Percentiles rank a stretch among this genome's conserved stretches.
These are phyloP conservation scores for Nannizziopsis arthrosporioides DNA, from an alignment of 2,329 filamentous ascomycete species.

Conservation along the genomic window DNA sequence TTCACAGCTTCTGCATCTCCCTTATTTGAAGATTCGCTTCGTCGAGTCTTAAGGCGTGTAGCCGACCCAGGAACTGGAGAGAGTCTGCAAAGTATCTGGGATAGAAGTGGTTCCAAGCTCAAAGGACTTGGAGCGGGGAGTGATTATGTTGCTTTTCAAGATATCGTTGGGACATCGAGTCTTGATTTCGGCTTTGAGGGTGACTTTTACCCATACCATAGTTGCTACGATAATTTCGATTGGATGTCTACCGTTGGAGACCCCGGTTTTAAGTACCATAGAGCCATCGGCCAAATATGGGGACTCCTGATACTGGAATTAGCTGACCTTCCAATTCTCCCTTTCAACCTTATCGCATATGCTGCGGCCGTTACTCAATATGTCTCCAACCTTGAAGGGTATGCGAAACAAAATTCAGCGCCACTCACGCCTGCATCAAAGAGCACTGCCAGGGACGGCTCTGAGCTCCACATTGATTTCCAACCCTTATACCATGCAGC, in stretches of 20 bases:
- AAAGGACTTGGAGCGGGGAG: constrained; percentile 61
- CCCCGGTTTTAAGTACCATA: constrained; percentile 71
- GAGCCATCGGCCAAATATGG: constrained; percentile 64
- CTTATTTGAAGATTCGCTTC: constrained; percentile 59
- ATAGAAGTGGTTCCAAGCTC: constrained; percentile 47
- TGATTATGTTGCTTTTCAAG: constrained; percentile 83
- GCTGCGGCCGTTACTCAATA: constrained; percentile 54
- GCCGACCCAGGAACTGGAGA: constrained; percentile 59
- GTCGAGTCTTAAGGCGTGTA: constrained; percentile 62
- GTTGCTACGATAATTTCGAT: constrained; percentile 79
- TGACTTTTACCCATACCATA: constrained; percentile 57
- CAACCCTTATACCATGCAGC: constrained; percentile 53
- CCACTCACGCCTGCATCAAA: constrained; percentile 19
- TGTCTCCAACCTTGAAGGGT: constrained; percentile 54
- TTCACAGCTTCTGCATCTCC: constrained; percentile 75
- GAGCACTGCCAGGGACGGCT: constrained; percentile 12
- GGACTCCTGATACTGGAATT: constrained; percentile 76
- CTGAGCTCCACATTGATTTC: constrained; percentile 38
- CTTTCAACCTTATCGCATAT: constrained; percentile 69
- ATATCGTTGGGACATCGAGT: constrained; percentile 78
- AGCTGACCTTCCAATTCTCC: constrained; percentile 66
- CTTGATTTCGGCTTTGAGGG: constrained; percentile 73
- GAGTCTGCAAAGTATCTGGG: constrained; percentile 66
- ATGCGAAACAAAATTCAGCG: constrained; percentile 46
- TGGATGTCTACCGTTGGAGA: constrained; percentile 75